Conservation (phyloP, 2,329 filamentous ascomycete species). For the Cercospora zeina region DNA sequence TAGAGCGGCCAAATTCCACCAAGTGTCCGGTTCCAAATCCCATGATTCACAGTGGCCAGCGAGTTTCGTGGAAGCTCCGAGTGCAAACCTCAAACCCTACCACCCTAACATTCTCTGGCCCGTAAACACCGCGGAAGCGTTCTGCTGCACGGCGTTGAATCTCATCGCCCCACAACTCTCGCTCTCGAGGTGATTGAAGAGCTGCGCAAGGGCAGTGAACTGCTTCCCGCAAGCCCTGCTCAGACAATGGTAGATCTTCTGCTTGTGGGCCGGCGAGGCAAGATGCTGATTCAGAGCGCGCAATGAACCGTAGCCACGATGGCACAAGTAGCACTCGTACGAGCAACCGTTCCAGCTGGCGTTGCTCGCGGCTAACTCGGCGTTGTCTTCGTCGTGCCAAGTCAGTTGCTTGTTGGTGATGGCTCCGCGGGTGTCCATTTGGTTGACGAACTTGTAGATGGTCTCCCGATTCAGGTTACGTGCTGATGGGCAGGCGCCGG, state of each 20-base stretch:
- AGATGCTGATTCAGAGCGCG: slow-evolving; percentile 55
- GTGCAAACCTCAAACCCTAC: neutral
- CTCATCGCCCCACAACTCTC: slow-evolving; percentile 46
- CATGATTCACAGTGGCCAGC: too few species aligned
- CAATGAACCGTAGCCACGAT: slow-evolving; percentile 45
- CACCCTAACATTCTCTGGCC: slow-evolving; percentile 28
- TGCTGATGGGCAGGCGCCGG: slow-evolving; percentile 53
- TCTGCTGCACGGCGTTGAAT: slow-evolving; percentile 46
- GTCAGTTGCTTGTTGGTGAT: slow-evolving; percentile 57
- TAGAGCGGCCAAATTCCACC: too few species aligned
- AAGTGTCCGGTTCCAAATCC: too few species aligned
- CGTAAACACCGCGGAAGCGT: slow-evolving; percentile 25
- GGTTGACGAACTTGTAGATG: slow-evolving; percentile 51
- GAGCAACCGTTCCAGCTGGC: slow-evolving; percentile 49
- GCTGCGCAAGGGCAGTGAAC: slow-evolving; percentile 44
- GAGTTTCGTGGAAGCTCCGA: too few species aligned
- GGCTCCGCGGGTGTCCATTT: slow-evolving; percentile 50
- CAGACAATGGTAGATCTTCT: slow-evolving; percentile 50
- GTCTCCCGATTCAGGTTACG: slow-evolving; percentile 50
- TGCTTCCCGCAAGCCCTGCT: slow-evolving; percentile 44
- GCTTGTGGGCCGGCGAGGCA: slow-evolving; percentile 54
- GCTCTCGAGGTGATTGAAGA: slow-evolving; percentile 52
- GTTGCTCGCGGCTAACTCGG: slow-evolving; percentile 43
- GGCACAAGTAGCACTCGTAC: slow-evolving; percentile 59
- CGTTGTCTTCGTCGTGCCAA: slow-evolving; percentile 43